Base-by-base conservation (phyloP, 2,329 filamentous ascomycete species). In the Fusarium neocosmosporiellum region DNA sequence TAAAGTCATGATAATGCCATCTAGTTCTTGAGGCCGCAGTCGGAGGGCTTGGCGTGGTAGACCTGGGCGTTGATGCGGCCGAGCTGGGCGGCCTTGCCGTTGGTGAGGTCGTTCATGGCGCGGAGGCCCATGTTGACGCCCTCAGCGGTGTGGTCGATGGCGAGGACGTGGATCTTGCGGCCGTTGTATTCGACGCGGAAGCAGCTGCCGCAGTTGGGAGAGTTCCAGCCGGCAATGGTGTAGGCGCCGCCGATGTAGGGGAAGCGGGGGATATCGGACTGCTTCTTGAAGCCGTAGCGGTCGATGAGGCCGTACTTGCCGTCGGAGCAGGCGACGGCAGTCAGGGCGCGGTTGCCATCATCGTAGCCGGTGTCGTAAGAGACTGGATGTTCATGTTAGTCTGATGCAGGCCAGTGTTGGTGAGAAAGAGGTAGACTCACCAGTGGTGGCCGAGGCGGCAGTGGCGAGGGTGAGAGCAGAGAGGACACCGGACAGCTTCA, bases 301-400 rank as follows among this genome's bases (percentile, higher is more conserved):
- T 87, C 90, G 71, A 89, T 88, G 70, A 94, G 86, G 66, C 92
- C 92, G 81, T 93, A 91, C 69, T 70, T 54, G 63, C 92, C 92
- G 78, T 94, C 89, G 34, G 89, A 92, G 88, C 92, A 94, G 69
- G 90, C 80, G 50, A 94, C 86, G 7, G 78, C 80, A 36, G 82
- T 85, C 63, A 95, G 80, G 50, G 88, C 85, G 66, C 90, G 87
- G 67, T 74, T 73, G 53, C 80, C 80, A 71, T 91, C 84, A 78
- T 95, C 93, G 83, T 94, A 96, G 78, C 87, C 90, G 22, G 84
- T 83, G 83, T 95, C 93, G 82, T 91, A 96, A 72, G 91, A 92
- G 78, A 95, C 92, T 81, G 78, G 18, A 54, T 13, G n/a, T 24
- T 27, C 41, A 46, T 58, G 66, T 78, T 61, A 77, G 71, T 63